A percentile compares a stretch with the other conserved stretches of the same genome.
Evolutionary conservation across 1,284 basidiomycete species (phyloP).

Genomic region (Schizopora paradoxa): DNA sequence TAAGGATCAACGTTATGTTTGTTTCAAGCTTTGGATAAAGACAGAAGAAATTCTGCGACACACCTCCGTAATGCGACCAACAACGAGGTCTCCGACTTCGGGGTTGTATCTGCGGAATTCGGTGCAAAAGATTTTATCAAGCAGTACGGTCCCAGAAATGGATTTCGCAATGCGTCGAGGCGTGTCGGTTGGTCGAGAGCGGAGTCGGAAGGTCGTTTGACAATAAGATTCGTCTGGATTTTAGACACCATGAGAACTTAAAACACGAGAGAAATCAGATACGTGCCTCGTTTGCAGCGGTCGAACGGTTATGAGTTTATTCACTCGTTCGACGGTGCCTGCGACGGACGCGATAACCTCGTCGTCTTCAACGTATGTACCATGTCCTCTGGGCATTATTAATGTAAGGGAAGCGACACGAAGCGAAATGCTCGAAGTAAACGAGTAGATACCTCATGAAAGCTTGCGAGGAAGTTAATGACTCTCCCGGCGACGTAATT

Average conservation of each 20-base stretch:
- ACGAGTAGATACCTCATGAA: slow-evolving; percentile 64
- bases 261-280: background rate
- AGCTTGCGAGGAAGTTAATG: slow-evolving; percentile 67
- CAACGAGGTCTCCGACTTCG: slow-evolving; percentile 97
- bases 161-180: background rate
- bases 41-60: slow-evolving; percentile 10
- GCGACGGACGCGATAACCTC: slow-evolving; percentile 86
- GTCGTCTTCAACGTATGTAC: slow-evolving; percentile 86
- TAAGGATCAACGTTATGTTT: background rate
- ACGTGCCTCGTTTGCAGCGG: slow-evolving; percentile 79
- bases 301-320: slow-evolving; percentile 90
- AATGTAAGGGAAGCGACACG: background rate
- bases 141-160: background rate
- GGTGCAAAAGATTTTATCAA: background rate
- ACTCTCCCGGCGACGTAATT: slow-evolving; percentile 69
- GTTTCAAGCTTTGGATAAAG: background rate
- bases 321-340: slow-evolving; percentile 90
- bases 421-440: background rate
- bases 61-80: slow-evolving; percentile 94
- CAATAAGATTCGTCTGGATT: background rate
- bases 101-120: slow-evolving; percentile 73
- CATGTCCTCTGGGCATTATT: slow-evolving; percentile 68
- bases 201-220: background rate
- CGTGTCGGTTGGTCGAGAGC: background rate
- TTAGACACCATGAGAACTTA: slow-evolving; percentile 4